phyloP scores from a whole-genome alignment of 78 protist species.

The Dictyostelium firmibasis region DNA sequence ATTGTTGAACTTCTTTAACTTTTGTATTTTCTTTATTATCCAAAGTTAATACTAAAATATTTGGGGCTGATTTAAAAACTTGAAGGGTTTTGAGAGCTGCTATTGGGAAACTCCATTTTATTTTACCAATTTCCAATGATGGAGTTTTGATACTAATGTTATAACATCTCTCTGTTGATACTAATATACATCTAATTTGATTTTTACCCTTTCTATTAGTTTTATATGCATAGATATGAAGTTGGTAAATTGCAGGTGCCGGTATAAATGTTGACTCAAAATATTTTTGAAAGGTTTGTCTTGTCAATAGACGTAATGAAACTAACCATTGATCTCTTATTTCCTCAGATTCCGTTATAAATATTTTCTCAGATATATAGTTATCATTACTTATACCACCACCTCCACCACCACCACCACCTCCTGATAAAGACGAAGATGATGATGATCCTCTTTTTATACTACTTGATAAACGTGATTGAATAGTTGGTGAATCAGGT shows the following conservation, averaged over 20 bases:
- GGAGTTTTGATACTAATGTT: constrained; percentile 53
- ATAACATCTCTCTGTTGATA: constrained; percentile 62
- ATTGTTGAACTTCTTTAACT: constrained; percentile 67
- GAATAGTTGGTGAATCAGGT: constrained; percentile 66
- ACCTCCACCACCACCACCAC: not conserved
- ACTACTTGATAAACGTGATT: not conserved
- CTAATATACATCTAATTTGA: constrained; percentile 62
- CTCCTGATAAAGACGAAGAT: not conserved
- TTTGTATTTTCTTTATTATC: constrained; percentile 69
- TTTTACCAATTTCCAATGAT: constrained; percentile 52
- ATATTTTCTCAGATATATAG: constrained; percentile 38
- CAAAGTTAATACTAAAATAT: constrained; percentile 10
- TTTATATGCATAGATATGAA: constrained; percentile 63
- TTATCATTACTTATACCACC: not conserved
- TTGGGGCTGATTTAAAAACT: constrained; percentile 20
- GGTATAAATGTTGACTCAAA: constrained; percentile 37
- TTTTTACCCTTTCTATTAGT: constrained; percentile 64
- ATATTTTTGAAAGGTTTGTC: constrained; percentile 45
- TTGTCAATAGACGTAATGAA: constrained; percentile 12
- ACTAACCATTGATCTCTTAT: constrained; percentile 68
- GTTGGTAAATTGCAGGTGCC: constrained; percentile 57
- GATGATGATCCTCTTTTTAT: not conserved
- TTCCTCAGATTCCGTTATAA: constrained; percentile 52
- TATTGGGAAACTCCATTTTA: constrained; percentile 65
- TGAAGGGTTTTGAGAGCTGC: not conserved